Evolutionary conservation across 257 asterid species (phyloP), one percentile per base, ranked within the genome.

Genomic region (Nyctanthes arbortristis): DNA sequence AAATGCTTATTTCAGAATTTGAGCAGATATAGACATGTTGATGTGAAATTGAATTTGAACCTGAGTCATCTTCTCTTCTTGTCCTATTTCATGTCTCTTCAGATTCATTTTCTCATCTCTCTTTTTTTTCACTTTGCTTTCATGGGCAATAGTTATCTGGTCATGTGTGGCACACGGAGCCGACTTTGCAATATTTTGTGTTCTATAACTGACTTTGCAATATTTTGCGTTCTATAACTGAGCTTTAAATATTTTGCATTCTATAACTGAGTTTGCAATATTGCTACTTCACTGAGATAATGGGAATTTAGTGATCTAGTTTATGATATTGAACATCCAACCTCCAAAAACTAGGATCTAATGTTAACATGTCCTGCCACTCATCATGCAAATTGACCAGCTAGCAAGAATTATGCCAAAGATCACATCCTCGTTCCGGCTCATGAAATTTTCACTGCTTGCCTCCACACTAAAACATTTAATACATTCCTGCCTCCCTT

Each of bases 21-120:
- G 6, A 9, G 54, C 24, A 0, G 10, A n/a, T 43, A 43, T 40
- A 14, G 52, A 14, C 22, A 4, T 43, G 24, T 43, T 16, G 22
- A 43, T 43, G 14, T 7, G 6, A 9, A 22, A 7, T 43, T 43
- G 24, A 43, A 14, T 43, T 43, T 43, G 24, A 5, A 43, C 24
- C 18, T 43, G 54, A 43, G 54, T 16, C 8, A 16, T 43, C 56
- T 54, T 40, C 72, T 47, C 67, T 13, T 22, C 32, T 57, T 37
- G 56, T 40, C 33, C 35, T 65, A 4, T 24, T 71, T 55, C 60
- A 37, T 61, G 70, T 73, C 63, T 18, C 40, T 14, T 37, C 56
- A 49, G 57, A 49, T 16, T 35, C 49, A 22, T 31, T 28, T 67
- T 49, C 66, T 45, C 32, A 29, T 67, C 20, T 5, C n/a, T 34